Evolutionary conservation across 108 stramenopile species (phyloP).

Genomic region (Conticribra guillardii): DNA sequence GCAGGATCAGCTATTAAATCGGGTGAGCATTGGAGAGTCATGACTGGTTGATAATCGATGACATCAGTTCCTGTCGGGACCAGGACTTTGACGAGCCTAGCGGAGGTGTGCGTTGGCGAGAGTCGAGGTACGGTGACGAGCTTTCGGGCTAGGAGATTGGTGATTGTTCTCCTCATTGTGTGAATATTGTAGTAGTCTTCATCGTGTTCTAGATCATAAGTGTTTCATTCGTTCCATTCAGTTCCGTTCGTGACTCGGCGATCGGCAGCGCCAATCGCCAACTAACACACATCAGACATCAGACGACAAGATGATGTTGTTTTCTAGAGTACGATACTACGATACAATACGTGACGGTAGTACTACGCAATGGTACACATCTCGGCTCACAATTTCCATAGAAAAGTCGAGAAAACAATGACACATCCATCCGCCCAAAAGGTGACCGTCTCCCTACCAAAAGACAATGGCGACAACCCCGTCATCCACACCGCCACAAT

Average conservation of each 20-base stretch:
- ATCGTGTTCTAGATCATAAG: too few species aligned
- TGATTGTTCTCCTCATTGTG: conserved; percentile 1
- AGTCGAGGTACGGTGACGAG: conserved; percentile 27
- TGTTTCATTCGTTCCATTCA: too few species aligned
- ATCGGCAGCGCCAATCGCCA: too few species aligned
- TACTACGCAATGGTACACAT: too few species aligned
- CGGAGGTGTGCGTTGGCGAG: conserved; percentile 28
- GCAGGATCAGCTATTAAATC: conserved; percentile 34
- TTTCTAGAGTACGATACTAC: too few species aligned
- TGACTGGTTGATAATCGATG: conserved; percentile 25
- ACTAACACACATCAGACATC: too few species aligned
- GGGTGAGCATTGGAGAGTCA: conserved; percentile 22
- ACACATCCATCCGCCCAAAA: neutral
- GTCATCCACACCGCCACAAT: conserved; percentile 81
- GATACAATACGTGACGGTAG: too few species aligned
- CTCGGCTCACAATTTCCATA: too few species aligned
- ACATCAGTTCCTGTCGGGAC: conserved; percentile 1
- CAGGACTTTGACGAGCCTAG: conserved; percentile 12
- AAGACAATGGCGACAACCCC: conserved; percentile 1
- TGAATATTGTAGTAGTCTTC: too few species aligned
- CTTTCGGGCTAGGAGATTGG: conserved; percentile 12
- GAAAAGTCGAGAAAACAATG: too few species aligned
- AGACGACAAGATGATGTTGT: too few species aligned
- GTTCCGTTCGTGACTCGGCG: too few species aligned
- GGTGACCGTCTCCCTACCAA: neutral